phyloP scores from a whole-genome alignment of 2,329 filamentous ascomycete genomes.

The Trichoderma semiorbis region DNA sequence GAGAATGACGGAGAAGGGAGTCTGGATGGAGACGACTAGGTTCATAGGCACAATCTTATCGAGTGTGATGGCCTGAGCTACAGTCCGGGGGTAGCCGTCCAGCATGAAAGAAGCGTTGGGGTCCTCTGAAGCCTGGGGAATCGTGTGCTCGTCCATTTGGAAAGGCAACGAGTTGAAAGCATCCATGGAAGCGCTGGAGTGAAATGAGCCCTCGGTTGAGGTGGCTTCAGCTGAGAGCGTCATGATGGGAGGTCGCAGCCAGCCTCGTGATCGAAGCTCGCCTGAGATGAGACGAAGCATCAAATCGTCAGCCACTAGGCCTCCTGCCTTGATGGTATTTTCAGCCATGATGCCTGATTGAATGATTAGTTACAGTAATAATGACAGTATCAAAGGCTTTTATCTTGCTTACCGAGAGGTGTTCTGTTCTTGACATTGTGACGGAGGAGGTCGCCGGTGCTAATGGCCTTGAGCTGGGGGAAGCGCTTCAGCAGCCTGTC shows the following conservation, averaged over 20 bases:
- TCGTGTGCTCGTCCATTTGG: constrained; percentile 36
- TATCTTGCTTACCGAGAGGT: constrained; percentile 61
- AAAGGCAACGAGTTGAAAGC: constrained; percentile 40
- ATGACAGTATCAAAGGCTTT: background rate
- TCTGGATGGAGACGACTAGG: constrained; percentile 81
- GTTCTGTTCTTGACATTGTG: constrained; percentile 90
- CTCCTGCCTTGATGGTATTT: constrained; percentile 79
- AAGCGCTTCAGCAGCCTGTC: constrained; percentile 83
- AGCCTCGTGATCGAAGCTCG: constrained; percentile 80
- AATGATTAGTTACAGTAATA: background rate
- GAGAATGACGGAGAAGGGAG: constrained; percentile 81
- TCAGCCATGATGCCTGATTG: constrained; percentile 81
- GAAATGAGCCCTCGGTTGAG: constrained; percentile 26
- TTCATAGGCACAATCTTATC: constrained; percentile 90
- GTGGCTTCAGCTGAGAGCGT: constrained; percentile 46
- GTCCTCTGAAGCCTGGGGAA: constrained; percentile 56
- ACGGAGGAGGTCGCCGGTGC: constrained; percentile 87
- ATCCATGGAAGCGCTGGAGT: constrained; percentile 34
- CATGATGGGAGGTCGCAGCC: constrained; percentile 60
- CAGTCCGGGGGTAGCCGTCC: constrained; percentile 92
- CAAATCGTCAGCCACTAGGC: constrained; percentile 85
- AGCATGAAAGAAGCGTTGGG: constrained; percentile 87
- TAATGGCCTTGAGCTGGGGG: constrained; percentile 85
- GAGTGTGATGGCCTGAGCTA: constrained; percentile 71
- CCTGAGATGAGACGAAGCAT: constrained; percentile 91